These are phyloP conservation scores for Candida sphagnicola DNA, from an alignment of 805 yeast species.

Conservation along the genomic window DNA sequence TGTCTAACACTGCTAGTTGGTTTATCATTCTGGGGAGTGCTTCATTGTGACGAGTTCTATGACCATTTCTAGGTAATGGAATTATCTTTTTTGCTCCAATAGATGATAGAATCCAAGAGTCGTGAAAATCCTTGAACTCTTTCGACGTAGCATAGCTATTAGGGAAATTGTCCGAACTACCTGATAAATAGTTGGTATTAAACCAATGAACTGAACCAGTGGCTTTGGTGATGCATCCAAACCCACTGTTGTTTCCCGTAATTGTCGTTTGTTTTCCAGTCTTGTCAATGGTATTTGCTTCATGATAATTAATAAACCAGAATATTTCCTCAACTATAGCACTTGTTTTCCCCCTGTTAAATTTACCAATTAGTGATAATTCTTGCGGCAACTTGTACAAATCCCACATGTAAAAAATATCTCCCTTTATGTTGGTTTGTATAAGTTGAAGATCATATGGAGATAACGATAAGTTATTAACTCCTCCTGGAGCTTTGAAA, in stretches of 20 bases:
- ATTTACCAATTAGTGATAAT: constrained; percentile 53
- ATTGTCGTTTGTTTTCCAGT: constrained; percentile 11
- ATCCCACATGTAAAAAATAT: constrained; percentile 63
- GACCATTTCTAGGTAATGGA: constrained; percentile 18
- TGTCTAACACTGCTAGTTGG: constrained; percentile 33
- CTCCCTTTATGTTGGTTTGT: constrained; percentile 56
- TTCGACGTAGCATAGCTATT: constrained; percentile 15
- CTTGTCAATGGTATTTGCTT: background rate
- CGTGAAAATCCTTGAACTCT: constrained; percentile 15
- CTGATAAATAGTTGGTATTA: constrained; percentile 38
- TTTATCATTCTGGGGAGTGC: constrained; percentile 14
- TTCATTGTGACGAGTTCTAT: constrained; percentile 9
- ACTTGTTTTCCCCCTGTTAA: constrained; percentile 59
- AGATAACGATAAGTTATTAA: constrained; percentile 56
- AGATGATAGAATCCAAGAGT: constrained; percentile 47
- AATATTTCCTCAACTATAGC: constrained; percentile 47
- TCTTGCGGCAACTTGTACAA: constrained; percentile 47
- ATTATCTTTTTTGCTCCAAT: constrained; percentile 24
- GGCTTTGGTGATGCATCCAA: constrained; percentile 49
- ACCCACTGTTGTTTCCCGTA: constrained; percentile 33
- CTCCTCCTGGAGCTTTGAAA: constrained; percentile 60
- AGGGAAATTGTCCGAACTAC: constrained; percentile 25
- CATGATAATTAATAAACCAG: constrained; percentile 48
- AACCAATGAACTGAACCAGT: constrained; percentile 66
- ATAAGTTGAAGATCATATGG: constrained; percentile 58